Conservation (phyloP, 768 basidiomycete genomes). For the Serendipita sp. region DNA sequence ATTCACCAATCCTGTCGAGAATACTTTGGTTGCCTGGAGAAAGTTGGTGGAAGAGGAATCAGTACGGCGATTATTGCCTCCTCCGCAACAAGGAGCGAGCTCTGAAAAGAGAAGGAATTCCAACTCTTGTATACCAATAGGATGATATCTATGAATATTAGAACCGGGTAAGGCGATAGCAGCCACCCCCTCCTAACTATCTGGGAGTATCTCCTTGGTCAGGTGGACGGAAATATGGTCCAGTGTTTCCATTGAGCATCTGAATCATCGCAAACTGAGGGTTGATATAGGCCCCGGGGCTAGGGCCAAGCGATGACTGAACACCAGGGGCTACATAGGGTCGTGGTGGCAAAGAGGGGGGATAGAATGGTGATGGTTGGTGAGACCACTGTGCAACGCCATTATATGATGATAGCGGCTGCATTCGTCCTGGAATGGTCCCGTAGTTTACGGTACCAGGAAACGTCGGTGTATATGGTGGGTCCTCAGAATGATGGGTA, state of each 20-base stretch:
- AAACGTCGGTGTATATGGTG: background rate
- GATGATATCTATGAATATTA: background rate
- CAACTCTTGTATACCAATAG: background rate
- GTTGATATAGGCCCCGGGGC: background rate
- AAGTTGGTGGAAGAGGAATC: constrained; percentile 51
- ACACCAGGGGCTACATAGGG: background rate
- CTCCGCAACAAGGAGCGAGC: constrained; percentile 36
- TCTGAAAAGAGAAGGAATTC: constrained; percentile 9
- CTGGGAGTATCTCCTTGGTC: background rate
- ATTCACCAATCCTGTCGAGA: constrained; percentile 58
- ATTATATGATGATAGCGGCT: background rate
- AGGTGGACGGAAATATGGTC: background rate
- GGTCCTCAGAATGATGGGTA: background rate
- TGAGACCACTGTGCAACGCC: background rate
- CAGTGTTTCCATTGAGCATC: background rate
- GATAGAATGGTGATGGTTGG: background rate
- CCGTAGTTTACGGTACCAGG: background rate
- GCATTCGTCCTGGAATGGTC: background rate
- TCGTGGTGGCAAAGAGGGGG: background rate
- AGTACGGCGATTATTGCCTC: constrained; percentile 84
- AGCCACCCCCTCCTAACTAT: no score
- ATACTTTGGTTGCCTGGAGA: constrained; percentile 66
- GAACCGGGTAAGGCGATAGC: no score
- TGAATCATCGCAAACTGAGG: constrained; percentile 2
- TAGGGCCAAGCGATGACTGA: background rate